These are phyloP conservation scores for Drechslerella dactyloides DNA, from an alignment of 2,329 filamentous ascomycete genomes.

Conservation along the genomic window DNA sequence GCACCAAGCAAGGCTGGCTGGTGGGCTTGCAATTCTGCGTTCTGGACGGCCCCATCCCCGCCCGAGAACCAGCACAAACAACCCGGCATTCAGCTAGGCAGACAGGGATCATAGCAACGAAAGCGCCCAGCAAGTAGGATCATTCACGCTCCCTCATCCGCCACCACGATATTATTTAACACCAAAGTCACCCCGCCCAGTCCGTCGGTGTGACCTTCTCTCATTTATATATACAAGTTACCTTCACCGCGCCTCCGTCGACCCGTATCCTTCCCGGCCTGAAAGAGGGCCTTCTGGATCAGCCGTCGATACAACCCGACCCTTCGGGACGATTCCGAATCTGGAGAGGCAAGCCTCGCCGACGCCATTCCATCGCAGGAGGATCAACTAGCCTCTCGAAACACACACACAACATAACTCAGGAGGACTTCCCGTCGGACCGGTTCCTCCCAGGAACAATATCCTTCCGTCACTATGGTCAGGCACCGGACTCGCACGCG, in stretches of 20 bases:
- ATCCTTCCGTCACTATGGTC: conserved; percentile 32
- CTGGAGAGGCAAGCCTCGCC: neutral
- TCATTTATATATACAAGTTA: conserved; percentile 18
- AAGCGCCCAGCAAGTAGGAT: conserved; percentile 20
- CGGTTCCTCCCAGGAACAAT: conserved; percentile 16
- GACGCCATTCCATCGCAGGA: neutral
- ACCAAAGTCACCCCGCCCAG: conserved; percentile 22
- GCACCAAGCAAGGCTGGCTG: conserved; percentile 34
- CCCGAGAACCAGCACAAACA: conserved; percentile 13
- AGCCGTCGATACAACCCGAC: neutral
- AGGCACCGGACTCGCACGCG: conserved; percentile 41
- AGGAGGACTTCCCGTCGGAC: conserved; percentile 8
- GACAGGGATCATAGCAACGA: conserved; percentile 37
- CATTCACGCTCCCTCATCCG: conserved; percentile 19
- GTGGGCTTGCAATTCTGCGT: conserved; percentile 22
- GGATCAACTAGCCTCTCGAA: conserved; percentile 5
- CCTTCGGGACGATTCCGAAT: conserved; percentile 7
- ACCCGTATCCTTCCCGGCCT: neutral
- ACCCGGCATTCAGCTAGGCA: conserved; percentile 49
- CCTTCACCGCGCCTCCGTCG: neutral
- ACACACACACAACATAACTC: neutral
- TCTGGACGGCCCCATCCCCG: neutral
- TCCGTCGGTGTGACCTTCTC: conserved; percentile 1
- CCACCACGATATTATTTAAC: conserved; percentile 37
- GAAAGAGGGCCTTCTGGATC: neutral